These are phyloP conservation scores for Thecaphora thlaspeos DNA, from an alignment of 1,284 basidiomycete species.

Conservation along the genomic window DNA sequence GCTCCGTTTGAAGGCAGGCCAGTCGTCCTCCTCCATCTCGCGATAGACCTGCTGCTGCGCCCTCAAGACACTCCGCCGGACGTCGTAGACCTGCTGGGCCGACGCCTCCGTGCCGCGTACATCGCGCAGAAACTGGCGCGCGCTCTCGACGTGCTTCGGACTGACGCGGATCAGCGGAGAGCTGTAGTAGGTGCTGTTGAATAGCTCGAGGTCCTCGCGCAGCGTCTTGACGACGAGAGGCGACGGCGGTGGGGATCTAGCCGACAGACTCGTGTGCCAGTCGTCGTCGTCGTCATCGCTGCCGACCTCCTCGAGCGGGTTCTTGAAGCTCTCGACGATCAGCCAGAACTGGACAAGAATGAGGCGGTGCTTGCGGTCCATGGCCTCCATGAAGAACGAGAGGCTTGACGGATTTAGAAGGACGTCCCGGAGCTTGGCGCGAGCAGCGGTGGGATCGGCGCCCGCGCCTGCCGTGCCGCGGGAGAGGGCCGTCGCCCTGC, in stretches of 20 bases:
- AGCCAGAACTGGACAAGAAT: conserved; percentile 94
- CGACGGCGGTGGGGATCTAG: conserved; percentile 56
- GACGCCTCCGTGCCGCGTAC: conserved; percentile 40
- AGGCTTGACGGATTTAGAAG: conserved; percentile 82
- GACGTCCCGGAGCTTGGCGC: conserved; percentile 62
- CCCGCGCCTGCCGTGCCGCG: conserved; percentile 18
- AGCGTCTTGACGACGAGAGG: conserved; percentile 63
- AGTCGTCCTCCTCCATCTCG: conserved; percentile 82
- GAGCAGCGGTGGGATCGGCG: conserved; percentile 25
- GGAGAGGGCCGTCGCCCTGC: conserved; percentile 14
- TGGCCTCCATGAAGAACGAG: conserved; percentile 95
- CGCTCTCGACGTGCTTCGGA: conserved; percentile 68
- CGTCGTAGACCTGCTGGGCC: conserved; percentile 23
- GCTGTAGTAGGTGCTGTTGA: conserved; percentile 81
- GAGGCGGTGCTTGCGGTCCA: conserved; percentile 83
- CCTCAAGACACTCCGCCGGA: conserved; percentile 72
- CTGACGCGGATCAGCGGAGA: conserved; percentile 66
- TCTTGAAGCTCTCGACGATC: conserved; percentile 93
- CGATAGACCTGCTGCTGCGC: conserved; percentile 81
- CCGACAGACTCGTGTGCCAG: conserved; percentile 47
- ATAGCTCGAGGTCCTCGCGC: conserved; percentile 80
- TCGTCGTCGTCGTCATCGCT: conserved; percentile 16
- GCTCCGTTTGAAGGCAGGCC: conserved; percentile 78
- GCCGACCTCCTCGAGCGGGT: conserved; percentile 71
- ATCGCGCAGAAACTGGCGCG: conserved; percentile 66